Evolutionary conservation across 73 alveolate species (phyloP).

Genomic region (Symbiodinium pilosum): DNA sequence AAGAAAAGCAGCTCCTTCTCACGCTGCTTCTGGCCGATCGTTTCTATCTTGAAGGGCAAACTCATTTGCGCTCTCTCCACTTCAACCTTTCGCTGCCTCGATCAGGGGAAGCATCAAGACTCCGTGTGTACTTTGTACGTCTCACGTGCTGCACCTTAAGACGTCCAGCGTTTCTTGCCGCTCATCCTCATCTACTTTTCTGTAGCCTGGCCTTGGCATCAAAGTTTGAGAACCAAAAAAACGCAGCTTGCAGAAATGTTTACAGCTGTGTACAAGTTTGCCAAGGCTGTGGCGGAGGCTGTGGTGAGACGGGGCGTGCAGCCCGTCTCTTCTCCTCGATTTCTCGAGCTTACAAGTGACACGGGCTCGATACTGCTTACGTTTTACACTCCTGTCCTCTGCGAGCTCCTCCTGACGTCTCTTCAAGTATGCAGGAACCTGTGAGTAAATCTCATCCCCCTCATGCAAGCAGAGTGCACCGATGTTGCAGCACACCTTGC

Average conservation of each 20-base stretch:
- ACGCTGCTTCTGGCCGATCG: conserved; percentile 83
- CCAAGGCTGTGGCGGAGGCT: conserved; percentile 66
- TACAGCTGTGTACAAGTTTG: neutral
- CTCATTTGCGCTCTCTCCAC: conserved; percentile 60
- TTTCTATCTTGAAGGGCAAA: conserved; percentile 82
- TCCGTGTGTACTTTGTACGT: neutral
- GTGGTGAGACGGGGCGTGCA: conserved; percentile 82
- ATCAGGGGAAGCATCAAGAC: neutral
- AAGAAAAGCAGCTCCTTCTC: conserved; percentile 28
- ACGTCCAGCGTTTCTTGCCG: conserved; percentile 75
- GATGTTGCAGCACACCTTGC: too few relatives aligned
- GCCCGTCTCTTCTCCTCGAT: conserved; percentile 67
- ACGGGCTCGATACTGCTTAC: neutral
- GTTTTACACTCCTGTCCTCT: neutral
- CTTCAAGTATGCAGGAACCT: conserved; percentile 87
- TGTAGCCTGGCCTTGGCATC: conserved; percentile 53
- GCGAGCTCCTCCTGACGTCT: conserved; percentile 83
- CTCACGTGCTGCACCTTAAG: neutral
- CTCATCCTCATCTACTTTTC: conserved; percentile 67
- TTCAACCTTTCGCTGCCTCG: conserved; percentile 85
- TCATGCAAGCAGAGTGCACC: too few relatives aligned
- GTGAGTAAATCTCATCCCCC: neutral
- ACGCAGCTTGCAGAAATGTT: neutral
- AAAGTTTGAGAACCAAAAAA: too few relatives aligned
- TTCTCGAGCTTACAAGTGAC: too few relatives aligned